Base-by-base conservation (phyloP, 768 basidiomycete species). In the Amanita thiersii region DNA sequence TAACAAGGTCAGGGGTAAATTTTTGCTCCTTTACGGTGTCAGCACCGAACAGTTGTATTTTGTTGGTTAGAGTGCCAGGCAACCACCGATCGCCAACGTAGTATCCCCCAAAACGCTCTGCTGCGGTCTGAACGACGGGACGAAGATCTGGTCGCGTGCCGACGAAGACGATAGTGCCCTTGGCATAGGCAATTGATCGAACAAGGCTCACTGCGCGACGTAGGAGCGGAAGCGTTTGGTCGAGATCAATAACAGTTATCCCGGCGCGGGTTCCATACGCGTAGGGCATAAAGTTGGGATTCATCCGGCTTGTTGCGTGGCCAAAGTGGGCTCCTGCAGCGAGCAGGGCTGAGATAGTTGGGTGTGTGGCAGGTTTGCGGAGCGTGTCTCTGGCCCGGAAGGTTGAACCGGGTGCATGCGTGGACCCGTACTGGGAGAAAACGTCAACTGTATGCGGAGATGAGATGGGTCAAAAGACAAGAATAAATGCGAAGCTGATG, bases 261-360 rank as follows among this genome's bases (percentile, higher is more conserved):
- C 85, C 88, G 32, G 89, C 77, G 42, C 96, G 87, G 11, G 78
- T 77, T 47, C 93, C 96, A 57, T 96, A 97, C 25, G 93, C 81
- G 59, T 92, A 94, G 21, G 93, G 87, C 52, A 84, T 68, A 52
- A 91, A 92, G 58, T 88, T 86, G 20, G 89, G 82, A 59, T 91
- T 87, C 70, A 93, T 82, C 50, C 89, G 76, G 3, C 80, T 72
- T 28, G 75, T 73, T 24, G 86, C 75, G 57, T 98, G 93, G 5
- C 96, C 96, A 33, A 98, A 78, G 57, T 97, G 93, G 11, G 96
- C 93, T 18, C 91, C 91, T 10, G 92, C 72, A 1, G 96, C 93
- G 31, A 97, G 67, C 47, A 99, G 79, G 35, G 92, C 84, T 2
- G 93, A 94, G 37, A 91, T 68, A 2, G 94, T 89, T 39, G 82